These are phyloP conservation scores for Tylopilus plumbeoviolaceoides DNA, from an alignment of 768 basidiomycete genomes.

Conservation along the genomic window DNA sequence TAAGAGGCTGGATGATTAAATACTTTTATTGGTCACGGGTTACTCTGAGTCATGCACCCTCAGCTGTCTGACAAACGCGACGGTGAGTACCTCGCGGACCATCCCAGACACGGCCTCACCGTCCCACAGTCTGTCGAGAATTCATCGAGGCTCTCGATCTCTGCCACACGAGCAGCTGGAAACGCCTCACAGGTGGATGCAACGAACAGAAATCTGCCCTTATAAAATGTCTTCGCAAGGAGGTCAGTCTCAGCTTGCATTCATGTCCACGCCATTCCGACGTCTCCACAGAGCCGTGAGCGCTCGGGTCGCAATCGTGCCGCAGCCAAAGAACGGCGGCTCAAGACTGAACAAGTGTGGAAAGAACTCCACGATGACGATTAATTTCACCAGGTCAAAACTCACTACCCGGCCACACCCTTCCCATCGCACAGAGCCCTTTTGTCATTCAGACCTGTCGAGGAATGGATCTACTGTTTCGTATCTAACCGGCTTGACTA, in stretches of 20 bases:
- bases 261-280: constrained; percentile 1
- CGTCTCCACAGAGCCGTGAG: constrained; percentile 46
- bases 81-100: constrained; percentile 32
- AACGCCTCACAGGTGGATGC: constrained; percentile 64
- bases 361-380: constrained; percentile 56
- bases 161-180: constrained; percentile 64
- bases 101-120: constrained; percentile 4
- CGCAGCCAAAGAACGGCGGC: constrained; percentile 51
- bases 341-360: constrained; percentile 56
- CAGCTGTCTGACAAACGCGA: constrained; percentile 66
- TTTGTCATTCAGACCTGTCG: not conserved
- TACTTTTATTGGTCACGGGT: constrained; percentile 1
- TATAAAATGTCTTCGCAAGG: constrained; percentile 65
- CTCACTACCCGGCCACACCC: not conserved
- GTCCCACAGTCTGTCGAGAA: constrained; percentile 58
- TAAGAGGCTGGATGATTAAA: constrained; percentile 5
- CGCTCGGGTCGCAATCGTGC: constrained; percentile 60
- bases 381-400: constrained; percentile 8
- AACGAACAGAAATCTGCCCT: constrained; percentile 65
- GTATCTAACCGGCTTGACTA: not conserved
- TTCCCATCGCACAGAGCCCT: not conserved
- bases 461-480: not conserved
- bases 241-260: constrained; percentile 42
- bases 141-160: constrained; percentile 73
- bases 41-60: constrained; percentile 62